These are phyloP conservation scores for Closterium sp. DNA, from an alignment of 139 green algal genomes.

Conservation along the genomic window DNA sequence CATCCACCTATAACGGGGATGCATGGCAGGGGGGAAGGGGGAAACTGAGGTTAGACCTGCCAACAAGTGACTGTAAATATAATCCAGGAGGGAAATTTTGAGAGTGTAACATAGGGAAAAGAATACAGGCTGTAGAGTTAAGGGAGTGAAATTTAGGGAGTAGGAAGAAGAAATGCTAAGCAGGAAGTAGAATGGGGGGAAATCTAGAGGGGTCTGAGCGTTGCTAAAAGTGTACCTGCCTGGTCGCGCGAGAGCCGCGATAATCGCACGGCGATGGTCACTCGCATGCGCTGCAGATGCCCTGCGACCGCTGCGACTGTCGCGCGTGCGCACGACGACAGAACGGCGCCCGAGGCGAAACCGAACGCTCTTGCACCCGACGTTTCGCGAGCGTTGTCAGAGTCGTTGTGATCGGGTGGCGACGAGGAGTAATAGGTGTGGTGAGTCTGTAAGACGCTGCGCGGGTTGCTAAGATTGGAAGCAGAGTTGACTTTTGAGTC, in stretches of 20 bases:
- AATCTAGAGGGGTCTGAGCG: too few relatives aligned
- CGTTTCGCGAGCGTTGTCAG: not conserved
- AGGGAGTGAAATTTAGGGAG: too few relatives aligned
- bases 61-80: not conserved
- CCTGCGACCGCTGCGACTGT: not conserved
- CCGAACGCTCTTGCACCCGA: not conserved
- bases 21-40: too few relatives aligned
- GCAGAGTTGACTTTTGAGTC: too few relatives aligned
- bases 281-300: not conserved
- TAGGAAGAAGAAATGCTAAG: too few relatives aligned
- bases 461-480: not conserved
- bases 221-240: not conserved
- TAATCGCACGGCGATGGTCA: not conserved
- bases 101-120: too few relatives aligned
- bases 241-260: not conserved
- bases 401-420: not conserved
- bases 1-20: not conserved
- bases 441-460: not conserved
- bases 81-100: too few relatives aligned
- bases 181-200: too few relatives aligned
- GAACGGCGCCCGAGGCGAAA: not conserved
- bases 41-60: not conserved
- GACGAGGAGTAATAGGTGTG: not conserved
- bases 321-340: not conserved
- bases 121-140: too few relatives aligned